Evolutionary conservation across 495 filamentous ascomycete genomes (phyloP), one percentile per base, ranked within the genome.

Genomic region (Podospora sp.): DNA sequence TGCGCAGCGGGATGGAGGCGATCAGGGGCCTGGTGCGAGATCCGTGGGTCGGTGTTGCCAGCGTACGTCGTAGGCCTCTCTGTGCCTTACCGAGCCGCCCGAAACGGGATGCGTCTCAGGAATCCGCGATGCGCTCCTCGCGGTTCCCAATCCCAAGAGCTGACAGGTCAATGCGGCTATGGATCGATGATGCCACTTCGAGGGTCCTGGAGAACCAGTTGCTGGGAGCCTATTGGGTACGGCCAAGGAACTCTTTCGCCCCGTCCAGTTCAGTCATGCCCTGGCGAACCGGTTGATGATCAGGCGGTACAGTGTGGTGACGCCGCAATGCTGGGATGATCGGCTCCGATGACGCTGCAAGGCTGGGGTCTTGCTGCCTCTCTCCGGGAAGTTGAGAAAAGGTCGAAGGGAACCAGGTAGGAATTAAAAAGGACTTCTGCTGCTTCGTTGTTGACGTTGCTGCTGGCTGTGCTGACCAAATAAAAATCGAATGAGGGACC

Each of bases 31-130:
- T 16, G 58, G 25, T 8, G 58, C 21, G 58, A 36, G 58, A 51
- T 51, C 46, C 35, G 60, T 49, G 36, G 60, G 40, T 35, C 3
- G 24, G 57, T 36, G 56, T 27, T 33, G 55, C 40, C 33, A 57
- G 57, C 21, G 16, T 20, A 3, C 22, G n/a, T 22, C 21, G 53
- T 49, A 55, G 52, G 18, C 24, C 52, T 20, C 9, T 16, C 29
- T 55, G 20, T 62, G 59, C 50, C 49, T 50, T 67, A 35, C 58
- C 58, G 58, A 62, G 65, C 29, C 33, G 62, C 24, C 14, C 65
- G 65, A 67, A 62, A 67, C 65, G 59, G 33, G 40, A 62, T 57
- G 29, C 49, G 65, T 67, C 50, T 67, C 65, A 67, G 59, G 51
- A 56, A 26, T 18, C 65, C 27, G 57, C 40, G 22, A 46, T 49